A percentile compares a stretch with the other conserved stretches of the same genome.
phyloP scores from a whole-genome alignment of 345 rosid genomes.

The Eucalyptus albens region DNA sequence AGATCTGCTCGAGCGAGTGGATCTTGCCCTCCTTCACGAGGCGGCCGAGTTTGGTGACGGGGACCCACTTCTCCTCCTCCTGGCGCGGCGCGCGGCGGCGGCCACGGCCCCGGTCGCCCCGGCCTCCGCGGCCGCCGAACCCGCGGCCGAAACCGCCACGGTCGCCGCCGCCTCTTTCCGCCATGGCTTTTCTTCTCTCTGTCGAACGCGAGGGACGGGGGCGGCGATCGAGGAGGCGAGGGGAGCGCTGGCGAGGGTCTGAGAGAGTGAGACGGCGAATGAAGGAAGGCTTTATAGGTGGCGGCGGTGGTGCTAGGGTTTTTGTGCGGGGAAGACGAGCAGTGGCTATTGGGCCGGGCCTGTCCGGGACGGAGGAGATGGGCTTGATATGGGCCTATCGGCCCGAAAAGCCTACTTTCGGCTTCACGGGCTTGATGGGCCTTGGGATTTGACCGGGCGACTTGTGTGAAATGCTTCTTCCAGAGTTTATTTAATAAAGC shows the following conservation, averaged over 20 bases:
- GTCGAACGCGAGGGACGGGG: not conserved
- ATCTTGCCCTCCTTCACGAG: slow-evolving; percentile 42
- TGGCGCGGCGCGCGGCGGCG: slow-evolving; percentile 59
- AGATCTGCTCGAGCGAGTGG: slow-evolving; percentile 53
- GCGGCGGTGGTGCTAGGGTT: not conserved
- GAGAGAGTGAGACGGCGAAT: not conserved
- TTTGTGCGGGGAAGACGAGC: not conserved
- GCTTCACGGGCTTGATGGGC: not conserved
- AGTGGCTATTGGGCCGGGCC: not conserved
- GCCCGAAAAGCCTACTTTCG: not conserved
- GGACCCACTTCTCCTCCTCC: slow-evolving; percentile 80
- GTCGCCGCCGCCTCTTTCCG: slow-evolving; percentile 67
- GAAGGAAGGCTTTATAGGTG: not conserved
- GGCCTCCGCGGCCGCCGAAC: slow-evolving; percentile 50
- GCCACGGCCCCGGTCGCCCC: slow-evolving; percentile 43
- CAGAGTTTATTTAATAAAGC: not conserved
- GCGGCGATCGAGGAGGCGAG: not conserved
- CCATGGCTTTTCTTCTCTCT: slow-evolving; percentile 15
- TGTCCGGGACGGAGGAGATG: not conserved
- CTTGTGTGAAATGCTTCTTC: not conserved
- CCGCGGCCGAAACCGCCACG: slow-evolving; percentile 60
- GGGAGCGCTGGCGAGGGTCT: not conserved
- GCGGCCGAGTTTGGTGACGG: slow-evolving; percentile 88
- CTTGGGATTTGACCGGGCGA: not conserved
- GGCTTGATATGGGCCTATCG: not conserved